phyloP scores from a whole-genome alignment of 768 basidiomycete genomes.

The Agrocybe chaxingu region DNA sequence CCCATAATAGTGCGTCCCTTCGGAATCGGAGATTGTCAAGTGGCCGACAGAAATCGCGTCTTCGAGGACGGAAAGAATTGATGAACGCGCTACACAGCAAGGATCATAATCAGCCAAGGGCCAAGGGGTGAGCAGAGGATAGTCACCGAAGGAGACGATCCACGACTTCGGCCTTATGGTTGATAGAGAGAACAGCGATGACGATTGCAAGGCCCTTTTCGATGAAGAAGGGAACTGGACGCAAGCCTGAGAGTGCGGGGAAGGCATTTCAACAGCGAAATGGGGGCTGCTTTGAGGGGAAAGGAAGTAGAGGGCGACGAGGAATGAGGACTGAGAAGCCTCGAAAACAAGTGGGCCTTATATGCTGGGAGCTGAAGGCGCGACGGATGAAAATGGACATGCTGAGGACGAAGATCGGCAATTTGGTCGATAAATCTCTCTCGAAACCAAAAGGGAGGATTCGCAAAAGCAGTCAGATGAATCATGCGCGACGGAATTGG shows the following conservation, averaged over 20 bases:
- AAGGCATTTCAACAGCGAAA: constrained; percentile 28
- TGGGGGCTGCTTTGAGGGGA: constrained; percentile 7
- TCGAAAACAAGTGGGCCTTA: constrained; percentile 32
- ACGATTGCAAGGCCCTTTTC: constrained; percentile 37
- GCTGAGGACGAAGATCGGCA: constrained; percentile 43
- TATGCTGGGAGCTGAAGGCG: constrained; percentile 27
- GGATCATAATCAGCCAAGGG: constrained; percentile 9
- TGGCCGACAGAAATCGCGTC: constrained; percentile 57
- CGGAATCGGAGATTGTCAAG: constrained; percentile 58
- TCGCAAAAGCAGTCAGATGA: constrained; percentile 31
- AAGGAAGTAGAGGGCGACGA: constrained; percentile 11
- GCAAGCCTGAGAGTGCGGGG: constrained; percentile 33
- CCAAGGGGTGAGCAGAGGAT: background rate
- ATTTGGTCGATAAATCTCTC: constrained; percentile 24
- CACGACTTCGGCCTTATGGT: constrained; percentile 46
- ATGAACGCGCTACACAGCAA: constrained; percentile 46
- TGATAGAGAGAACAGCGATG: constrained; percentile 42
- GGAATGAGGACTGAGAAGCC: constrained; percentile 21
- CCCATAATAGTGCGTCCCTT: constrained; percentile 60
- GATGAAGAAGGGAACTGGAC: constrained; percentile 40
- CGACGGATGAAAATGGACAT: constrained; percentile 30
- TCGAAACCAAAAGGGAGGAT: constrained; percentile 27
- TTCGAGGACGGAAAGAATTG: constrained; percentile 56
- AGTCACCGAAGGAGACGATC: constrained; percentile 47
- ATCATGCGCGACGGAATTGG: constrained; percentile 23